Evolutionary conservation across 768 basidiomycete genomes (phyloP), one percentile per base, ranked within the genome.

Genomic region (Leccinum obscurum): DNA sequence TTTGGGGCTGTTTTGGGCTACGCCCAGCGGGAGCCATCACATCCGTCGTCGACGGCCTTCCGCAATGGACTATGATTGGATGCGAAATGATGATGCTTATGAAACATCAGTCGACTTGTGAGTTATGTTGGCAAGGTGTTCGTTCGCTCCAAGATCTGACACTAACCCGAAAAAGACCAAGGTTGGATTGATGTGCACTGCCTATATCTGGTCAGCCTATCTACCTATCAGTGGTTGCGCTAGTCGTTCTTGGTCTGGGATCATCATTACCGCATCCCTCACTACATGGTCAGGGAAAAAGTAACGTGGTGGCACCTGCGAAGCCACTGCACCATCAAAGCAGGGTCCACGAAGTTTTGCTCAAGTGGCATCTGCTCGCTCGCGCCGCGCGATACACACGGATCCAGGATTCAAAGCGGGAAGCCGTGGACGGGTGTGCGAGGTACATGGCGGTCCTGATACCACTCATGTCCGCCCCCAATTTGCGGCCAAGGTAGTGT

Each of bases 31-130:
- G 70, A 61, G 57, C 52, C 55, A 60, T 67, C 64, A 58, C 52
- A 37, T 61, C 67, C 63, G 60, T 49, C 66, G 30, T 68, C 51
- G 66, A 67, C 68, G 70, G 68, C 55, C 64, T 57, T 63, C 70
- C 66, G 55, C 60, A 66, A 20, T 57, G 55, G 50, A 54, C 30
- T 41, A 55, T 58, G 62, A 62, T 58, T 62, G 61, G 58, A 55
- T 54, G 55, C 55, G 49, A 50, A 46, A 46, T 46, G 44, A 63
- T 68, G 62, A 61, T 63, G 14, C 34, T 57, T 56, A 54, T 68
- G 65, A 72, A 68, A 68, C 70, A 59, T 37, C 46, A 30, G 55
- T 60, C 41, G 44, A 54, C 57, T 54, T 52, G 59, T 53, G 54
- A 59, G 53, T 58, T 57, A 52, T 64, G 53, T 60, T 50, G 52